phyloP scores from a whole-genome alignment of 2,329 filamentous ascomycete species.

The Penicillium capsulatum region DNA sequence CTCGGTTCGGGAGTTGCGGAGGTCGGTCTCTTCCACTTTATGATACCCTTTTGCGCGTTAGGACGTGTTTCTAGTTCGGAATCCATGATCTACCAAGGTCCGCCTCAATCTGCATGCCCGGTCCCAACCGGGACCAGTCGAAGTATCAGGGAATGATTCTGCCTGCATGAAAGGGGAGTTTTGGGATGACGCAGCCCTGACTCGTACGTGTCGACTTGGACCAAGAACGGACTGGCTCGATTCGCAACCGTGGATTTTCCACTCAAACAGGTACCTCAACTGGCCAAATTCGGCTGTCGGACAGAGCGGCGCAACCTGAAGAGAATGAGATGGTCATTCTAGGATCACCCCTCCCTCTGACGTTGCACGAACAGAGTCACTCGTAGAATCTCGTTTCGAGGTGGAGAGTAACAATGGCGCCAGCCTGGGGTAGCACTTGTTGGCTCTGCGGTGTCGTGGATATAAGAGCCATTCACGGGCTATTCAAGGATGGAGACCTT shows the following conservation, averaged over 20 bases:
- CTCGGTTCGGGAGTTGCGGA: slow-evolving; percentile 10
- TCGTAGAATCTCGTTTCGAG: no score
- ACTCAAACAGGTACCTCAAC: neutral
- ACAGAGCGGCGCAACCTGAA: neutral
- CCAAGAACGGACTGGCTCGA: neutral
- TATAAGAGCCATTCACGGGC: no score
- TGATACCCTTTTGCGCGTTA: slow-evolving; percentile 27
- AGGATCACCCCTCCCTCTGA: neutral
- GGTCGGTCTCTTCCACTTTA: neutral
- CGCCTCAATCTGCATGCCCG: neutral
- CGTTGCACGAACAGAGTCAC: neutral
- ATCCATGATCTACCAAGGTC: neutral
- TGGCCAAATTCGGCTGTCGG: neutral
- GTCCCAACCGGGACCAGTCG: neutral
- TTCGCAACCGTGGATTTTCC: neutral
- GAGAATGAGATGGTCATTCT: neutral
- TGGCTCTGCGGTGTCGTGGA: neutral
- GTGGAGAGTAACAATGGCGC: no score
- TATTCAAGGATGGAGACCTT: no score
- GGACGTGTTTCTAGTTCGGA: no score
- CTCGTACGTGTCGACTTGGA: neutral
- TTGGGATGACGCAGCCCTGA: slow-evolving; percentile 2
- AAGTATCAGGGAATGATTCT: neutral
- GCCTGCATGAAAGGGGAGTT: neutral
- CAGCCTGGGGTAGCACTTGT: no score